A percentile compares a stretch with the other conserved stretches of the same genome.
These are phyloP conservation scores for Pleomassaria siparia DNA, from an alignment of 2,329 filamentous ascomycete species.

Conservation along the genomic window DNA sequence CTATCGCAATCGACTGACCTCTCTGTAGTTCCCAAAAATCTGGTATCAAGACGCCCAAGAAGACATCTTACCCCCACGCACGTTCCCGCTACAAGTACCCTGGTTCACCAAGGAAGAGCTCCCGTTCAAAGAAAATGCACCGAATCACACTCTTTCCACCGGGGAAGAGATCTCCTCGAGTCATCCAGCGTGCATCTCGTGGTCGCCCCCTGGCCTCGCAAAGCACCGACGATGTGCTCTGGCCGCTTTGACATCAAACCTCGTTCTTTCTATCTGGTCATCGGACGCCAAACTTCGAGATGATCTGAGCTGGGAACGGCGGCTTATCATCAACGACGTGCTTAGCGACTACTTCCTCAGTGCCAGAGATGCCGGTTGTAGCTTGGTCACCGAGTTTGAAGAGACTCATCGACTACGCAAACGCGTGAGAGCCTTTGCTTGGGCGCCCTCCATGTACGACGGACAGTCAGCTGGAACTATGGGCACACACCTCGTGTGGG, in stretches of 20 bases:
- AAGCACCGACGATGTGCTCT: slow-evolving; percentile 57
- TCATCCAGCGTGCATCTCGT: slow-evolving; percentile 52
- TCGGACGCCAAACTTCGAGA: slow-evolving; percentile 46
- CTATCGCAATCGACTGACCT: slow-evolving; percentile 6
- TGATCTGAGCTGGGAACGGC: slow-evolving; percentile 54
- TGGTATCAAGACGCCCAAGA: slow-evolving; percentile 28
- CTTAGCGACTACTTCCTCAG: slow-evolving; percentile 44
- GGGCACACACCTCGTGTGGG: slow-evolving; percentile 29
- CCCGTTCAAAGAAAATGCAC: slow-evolving; percentile 48
- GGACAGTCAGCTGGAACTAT: slow-evolving; percentile 14
- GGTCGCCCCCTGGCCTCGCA: slow-evolving; percentile 60
- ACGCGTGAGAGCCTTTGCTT: slow-evolving; percentile 47
- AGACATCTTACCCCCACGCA: slow-evolving; percentile 39
- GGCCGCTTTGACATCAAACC: slow-evolving; percentile 58
- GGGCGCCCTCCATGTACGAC: slow-evolving; percentile 35
- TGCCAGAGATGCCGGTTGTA: slow-evolving; percentile 15
- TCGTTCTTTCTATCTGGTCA: slow-evolving; percentile 60
- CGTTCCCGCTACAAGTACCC: slow-evolving; percentile 50
- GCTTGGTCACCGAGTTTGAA: slow-evolving; percentile 18
- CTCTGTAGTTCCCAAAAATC: slow-evolving; percentile 36
- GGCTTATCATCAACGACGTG: slow-evolving; percentile 55
- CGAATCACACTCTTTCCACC: slow-evolving; percentile 54
- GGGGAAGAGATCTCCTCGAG: slow-evolving; percentile 61
- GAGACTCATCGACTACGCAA: slow-evolving; percentile 40
- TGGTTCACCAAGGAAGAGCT: slow-evolving; percentile 55